phyloP scores from a whole-genome alignment of 2,329 filamentous ascomycete genomes.

The Basipetospora chlamydospora region DNA sequence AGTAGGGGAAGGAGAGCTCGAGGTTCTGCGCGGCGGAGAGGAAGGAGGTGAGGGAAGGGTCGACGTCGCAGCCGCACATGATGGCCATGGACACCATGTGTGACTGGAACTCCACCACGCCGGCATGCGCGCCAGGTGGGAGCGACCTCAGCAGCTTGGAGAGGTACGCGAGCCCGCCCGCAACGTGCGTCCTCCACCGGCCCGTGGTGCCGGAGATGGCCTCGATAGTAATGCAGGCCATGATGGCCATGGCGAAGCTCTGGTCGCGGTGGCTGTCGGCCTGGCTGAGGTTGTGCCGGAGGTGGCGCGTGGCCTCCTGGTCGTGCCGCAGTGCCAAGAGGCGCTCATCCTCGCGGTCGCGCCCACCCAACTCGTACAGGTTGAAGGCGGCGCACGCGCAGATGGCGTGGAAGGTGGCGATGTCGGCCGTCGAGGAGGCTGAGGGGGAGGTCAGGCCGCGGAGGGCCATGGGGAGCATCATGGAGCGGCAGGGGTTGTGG shows the following conservation, averaged over 20 bases:
- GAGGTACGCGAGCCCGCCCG: conserved; percentile 12
- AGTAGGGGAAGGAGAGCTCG: conserved; percentile 12
- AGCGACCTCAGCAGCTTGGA: too few relatives aligned
- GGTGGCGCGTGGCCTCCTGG: conserved; percentile 11
- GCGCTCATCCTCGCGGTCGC: conserved; percentile 8
- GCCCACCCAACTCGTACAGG: conserved; percentile 22
- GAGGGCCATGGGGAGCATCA: conserved; percentile 15
- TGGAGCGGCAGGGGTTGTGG: conserved; percentile 12
- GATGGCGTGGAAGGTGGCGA: conserved; percentile 13
- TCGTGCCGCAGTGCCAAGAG: conserved; percentile 11
- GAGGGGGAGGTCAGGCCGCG: conserved; percentile 10
- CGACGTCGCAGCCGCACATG: conserved; percentile 10
- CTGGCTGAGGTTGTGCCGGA: conserved; percentile 10
- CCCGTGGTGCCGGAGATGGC: conserved; percentile 12
- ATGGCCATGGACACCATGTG: conserved; percentile 14
- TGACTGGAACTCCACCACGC: conserved; percentile 9
- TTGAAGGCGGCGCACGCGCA: conserved; percentile 25
- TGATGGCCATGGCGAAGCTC: conserved; percentile 24
- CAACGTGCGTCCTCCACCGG: conserved; percentile 13
- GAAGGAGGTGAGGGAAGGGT: conserved; percentile 9
- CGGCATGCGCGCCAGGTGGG: conserved; percentile 7
- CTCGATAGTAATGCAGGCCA: conserved; percentile 19
- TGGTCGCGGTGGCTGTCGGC: conserved; percentile 13
- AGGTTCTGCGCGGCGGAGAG: conserved; percentile 7
- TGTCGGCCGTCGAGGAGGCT: conserved; percentile 10